These are phyloP conservation scores for Magnaporthales sp. DNA, from an alignment of 2,329 filamentous ascomycete species.

Conservation along the genomic window DNA sequence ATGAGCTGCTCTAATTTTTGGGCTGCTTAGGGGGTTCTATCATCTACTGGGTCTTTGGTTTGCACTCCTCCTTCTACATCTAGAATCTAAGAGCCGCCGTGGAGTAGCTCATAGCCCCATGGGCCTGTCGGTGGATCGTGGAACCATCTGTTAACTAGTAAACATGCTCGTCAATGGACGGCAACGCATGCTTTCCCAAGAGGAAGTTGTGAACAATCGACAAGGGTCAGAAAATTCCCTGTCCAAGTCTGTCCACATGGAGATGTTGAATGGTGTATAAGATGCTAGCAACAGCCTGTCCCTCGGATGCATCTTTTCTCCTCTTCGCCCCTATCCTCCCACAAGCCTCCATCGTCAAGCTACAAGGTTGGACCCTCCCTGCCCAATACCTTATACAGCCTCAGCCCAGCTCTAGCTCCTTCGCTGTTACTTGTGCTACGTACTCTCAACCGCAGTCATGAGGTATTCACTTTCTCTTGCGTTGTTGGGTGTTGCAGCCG, in stretches of 20 bases:
- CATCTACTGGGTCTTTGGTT: neutral
- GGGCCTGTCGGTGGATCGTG: neutral
- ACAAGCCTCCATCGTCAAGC: neutral
- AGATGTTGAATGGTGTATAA: neutral
- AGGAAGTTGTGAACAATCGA: neutral
- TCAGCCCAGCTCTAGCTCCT: neutral
- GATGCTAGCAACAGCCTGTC: neutral
- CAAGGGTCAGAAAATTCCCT: neutral
- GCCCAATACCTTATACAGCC: neutral
- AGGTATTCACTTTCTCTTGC: constrained; percentile 13
- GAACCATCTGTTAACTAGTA: neutral
- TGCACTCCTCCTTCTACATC: neutral
- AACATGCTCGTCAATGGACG: neutral
- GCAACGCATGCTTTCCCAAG: neutral
- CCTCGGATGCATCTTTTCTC: neutral
- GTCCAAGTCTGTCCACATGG: neutral
- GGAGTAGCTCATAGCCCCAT: neutral
- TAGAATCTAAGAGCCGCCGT: neutral
- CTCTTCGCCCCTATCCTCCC: neutral
- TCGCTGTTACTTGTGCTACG: neutral
- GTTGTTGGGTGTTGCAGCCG: constrained; percentile 20
- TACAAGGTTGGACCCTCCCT: neutral
- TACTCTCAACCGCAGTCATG: neutral
- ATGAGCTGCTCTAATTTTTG: neutral
- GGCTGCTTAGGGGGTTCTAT: neutral